Evolutionary conservation across 2,329 filamentous ascomycete species (phyloP).

Genomic region (Anthostomella pinea): DNA sequence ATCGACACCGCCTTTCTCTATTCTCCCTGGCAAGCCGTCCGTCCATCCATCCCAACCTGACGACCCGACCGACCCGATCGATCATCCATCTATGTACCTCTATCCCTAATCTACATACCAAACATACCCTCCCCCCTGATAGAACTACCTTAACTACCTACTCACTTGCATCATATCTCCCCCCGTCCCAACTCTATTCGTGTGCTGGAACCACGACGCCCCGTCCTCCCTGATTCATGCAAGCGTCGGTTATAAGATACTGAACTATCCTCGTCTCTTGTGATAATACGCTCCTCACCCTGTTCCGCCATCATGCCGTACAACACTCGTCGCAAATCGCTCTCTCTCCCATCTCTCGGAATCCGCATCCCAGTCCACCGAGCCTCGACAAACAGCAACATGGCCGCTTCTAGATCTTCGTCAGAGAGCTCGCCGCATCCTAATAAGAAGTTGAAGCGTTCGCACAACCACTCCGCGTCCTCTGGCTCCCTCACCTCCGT

Average conservation of each 20-base stretch:
- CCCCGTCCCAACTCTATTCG: constrained; percentile 11
- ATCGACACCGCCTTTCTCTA: constrained; percentile 7
- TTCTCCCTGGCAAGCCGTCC: background rate
- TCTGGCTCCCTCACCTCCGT: constrained; percentile 29
- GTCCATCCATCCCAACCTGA: constrained; percentile 2
- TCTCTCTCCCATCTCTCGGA: constrained; percentile 88
- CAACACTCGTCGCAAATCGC: constrained; percentile 93
- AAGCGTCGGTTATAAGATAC: constrained; percentile 23
- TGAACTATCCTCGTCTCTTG: constrained; percentile 15
- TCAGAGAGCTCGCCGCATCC: constrained; percentile 37
- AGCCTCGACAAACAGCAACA: constrained; percentile 30
- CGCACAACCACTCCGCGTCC: constrained; percentile 55
- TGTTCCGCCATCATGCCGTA: constrained; percentile 67
- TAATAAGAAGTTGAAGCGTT: constrained; percentile 73
- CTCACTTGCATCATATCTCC: constrained; percentile 17
- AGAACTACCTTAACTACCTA: constrained; percentile 8
- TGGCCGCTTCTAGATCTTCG: constrained; percentile 29
- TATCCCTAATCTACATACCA: constrained; percentile 8
- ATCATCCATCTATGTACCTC: constrained; percentile 8
- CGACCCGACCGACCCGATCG: constrained; percentile 1
- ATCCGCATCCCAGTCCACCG: constrained; percentile 71
- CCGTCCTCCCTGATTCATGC: constrained; percentile 25
- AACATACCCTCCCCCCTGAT: constrained; percentile 11
- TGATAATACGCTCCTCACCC: constrained; percentile 14
- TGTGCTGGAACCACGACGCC: constrained; percentile 19